Base-by-base conservation (phyloP, 163 green algal genomes). In the Volvox carteri region DNA sequence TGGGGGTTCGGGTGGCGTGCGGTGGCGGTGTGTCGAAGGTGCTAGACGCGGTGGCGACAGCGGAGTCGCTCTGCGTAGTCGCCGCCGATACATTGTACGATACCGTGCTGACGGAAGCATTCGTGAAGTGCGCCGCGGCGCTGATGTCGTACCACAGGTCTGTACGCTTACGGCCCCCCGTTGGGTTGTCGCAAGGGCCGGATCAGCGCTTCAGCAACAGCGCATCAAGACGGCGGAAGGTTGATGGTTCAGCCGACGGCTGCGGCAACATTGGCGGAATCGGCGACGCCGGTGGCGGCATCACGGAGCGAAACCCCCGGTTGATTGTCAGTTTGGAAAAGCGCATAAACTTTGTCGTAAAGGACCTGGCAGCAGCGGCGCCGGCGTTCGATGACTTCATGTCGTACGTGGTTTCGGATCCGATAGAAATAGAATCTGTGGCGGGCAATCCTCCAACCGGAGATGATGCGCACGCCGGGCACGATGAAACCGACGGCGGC, bases 271-370 rank as follows among this genome's bases (percentile, higher is more conserved):
- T n/a, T 65, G 58, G 11, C 78, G 12, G 8, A 39, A 37, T 30
- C 19, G 23, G 37, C 35, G 56, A n/a, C n/a, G 4, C 1, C 14
- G 42, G 18, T 6, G 44, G 42, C 19, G 62, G 42, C 42, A 44
- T 44, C 4, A 25, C 25, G 42, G 46, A 6, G 11, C n/a, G 30
- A 6, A 48, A 28, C 16, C 44, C 28, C 5, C n/a, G 68, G 14
- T 65, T 91, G n/a, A 28, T 90, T 21, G 67, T 94, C 28, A 77
- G 80, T 0, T 11, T 91, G 54, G 91, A 94, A 75, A 92, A 90
- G 86, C 91, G 91, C 11, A 84, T 62, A 44, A 88, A 88, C 33
- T 94, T 94, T 74, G 92, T 87, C 8, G 8, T 94, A 19, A 58
- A 74, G n/a, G 86, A 92, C 44, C 58, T 92, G 68, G 74, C 85